Evolutionary conservation across 768 basidiomycete genomes (phyloP).

Genomic region (Leucocoprinus birnbaumii): DNA sequence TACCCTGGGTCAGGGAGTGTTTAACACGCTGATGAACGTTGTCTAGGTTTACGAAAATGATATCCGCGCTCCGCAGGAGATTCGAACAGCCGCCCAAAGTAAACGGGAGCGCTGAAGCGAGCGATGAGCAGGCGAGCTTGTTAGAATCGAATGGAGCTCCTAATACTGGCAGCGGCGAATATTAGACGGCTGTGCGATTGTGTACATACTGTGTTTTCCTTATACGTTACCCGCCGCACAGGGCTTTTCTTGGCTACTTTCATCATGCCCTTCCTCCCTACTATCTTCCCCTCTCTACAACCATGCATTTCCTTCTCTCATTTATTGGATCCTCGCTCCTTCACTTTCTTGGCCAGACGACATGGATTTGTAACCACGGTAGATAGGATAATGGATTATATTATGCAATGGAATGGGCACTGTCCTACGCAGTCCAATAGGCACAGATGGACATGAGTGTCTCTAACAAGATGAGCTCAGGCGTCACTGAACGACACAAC

Average conservation of each 20-base stretch:
- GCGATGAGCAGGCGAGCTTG: constrained; percentile 18
- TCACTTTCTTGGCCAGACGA: too few species aligned
- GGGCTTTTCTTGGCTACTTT: background rate
- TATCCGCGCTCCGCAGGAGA: constrained; percentile 58
- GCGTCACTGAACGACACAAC: too few species aligned
- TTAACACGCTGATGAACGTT: background rate
- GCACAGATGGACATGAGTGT: too few species aligned
- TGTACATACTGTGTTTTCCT: too few species aligned
- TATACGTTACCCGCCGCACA: background rate
- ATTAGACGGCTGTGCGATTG: background rate
- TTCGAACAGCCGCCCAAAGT: constrained; percentile 31
- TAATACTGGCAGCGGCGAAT: background rate
- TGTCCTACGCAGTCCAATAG: too few species aligned
- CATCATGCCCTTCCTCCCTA: background rate
- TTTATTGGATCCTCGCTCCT: too few species aligned
- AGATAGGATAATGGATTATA: background rate
- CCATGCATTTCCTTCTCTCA: background rate
- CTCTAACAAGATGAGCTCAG: too few species aligned
- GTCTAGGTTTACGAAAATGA: constrained; percentile 74
- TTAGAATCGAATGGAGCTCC: constrained; percentile 15
- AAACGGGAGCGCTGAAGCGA: background rate
- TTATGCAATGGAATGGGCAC: background rate
- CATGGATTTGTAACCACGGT: background rate
- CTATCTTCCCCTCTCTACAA: background rate
- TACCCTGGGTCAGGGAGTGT: background rate